Base-by-base conservation (phyloP, 2,329 filamentous ascomycete genomes). In the Apiospora saccharicola region DNA sequence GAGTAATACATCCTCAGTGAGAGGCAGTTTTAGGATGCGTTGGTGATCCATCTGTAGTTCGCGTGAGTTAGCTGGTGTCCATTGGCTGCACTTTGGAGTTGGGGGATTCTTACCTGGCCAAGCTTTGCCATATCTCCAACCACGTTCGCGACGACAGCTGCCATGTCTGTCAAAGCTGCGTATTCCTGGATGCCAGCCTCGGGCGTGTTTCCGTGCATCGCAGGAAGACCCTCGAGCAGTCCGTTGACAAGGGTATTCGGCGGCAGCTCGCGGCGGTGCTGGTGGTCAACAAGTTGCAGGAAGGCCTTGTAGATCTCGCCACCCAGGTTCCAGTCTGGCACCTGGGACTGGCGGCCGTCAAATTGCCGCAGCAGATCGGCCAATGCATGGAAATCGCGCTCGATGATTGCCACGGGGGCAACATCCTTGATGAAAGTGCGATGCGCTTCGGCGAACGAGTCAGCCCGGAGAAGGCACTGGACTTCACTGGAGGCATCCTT, bases 361-460 rank as follows among this genome's bases (percentile, higher is more conserved):
- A 99, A 98, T 73, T 91, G 90, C 24, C 87, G 86, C 49, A 98
- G 88, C 51, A 98, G 86, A 44, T 88, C 85, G 53, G 90, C 88
- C 0, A 98, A 85, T 1, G 87, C 88, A 26, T 89, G 87, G 78
- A 94, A 96, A 80, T 98, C 92, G 61, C 92, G 91, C 79, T 94
- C 93, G 73, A 99, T 93, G 74, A 99, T 89, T 14, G 94, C 90
- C 41, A 88, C 87, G 0, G 96, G 96, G 0, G 94, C 96, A 43
- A 98, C 95, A 75, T 92, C 89, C 74, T 90, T 90, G 73, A 93
- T 90, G 71, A 99, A 92, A 0, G 96, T 94, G 41, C 91, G 89
- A 82, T 98, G 96, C 0, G 96, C 96, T 80, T 96, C 94, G 43
- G 90, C 87, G 82, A 91, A 93, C 57, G 93, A 91, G 51, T 89